Percentiles rank a stretch among this genome's conserved stretches.
phyloP scores from a whole-genome alignment of 2,329 filamentous ascomycete species.

The Mollisiaceae sp. region DNA sequence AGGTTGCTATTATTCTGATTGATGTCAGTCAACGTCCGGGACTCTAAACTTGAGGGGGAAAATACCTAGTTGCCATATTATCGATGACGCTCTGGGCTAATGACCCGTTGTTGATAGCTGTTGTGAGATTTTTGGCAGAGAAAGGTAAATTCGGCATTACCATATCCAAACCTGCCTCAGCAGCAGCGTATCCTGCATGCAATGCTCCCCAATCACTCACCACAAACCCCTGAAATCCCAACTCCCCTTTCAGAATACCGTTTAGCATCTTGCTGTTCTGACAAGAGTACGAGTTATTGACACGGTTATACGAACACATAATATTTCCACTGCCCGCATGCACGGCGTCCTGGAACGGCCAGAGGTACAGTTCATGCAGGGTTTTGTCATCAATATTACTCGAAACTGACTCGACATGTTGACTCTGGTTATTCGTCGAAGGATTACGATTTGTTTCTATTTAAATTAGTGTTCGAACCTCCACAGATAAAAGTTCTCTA shows the following conservation, averaged over 20 bases:
- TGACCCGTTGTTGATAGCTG: slow-evolving; percentile 64
- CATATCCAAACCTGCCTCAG: slow-evolving; percentile 82
- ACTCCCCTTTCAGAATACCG: slow-evolving; percentile 79
- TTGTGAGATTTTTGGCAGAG: slow-evolving; percentile 45
- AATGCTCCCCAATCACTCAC: slow-evolving; percentile 82
- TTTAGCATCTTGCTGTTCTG: slow-evolving; percentile 82
- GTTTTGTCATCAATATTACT: slow-evolving; percentile 79
- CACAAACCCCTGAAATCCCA: slow-evolving; percentile 85
- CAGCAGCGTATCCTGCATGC: slow-evolving; percentile 74
- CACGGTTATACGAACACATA: slow-evolving; percentile 82
- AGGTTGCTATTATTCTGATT: slow-evolving; percentile 60
- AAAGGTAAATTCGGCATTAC: slow-evolving; percentile 32
- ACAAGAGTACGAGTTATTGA: slow-evolving; percentile 72
- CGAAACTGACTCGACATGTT: slow-evolving; percentile 47
- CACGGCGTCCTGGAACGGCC: slow-evolving; percentile 85
- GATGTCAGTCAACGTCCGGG: slow-evolving; percentile 15
- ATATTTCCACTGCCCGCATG: slow-evolving; percentile 75
- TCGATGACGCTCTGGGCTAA: slow-evolving; percentile 49
- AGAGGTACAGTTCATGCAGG: slow-evolving; percentile 78
- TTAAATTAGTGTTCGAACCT: background rate
- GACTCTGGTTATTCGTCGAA: slow-evolving; percentile 50
- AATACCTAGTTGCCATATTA: slow-evolving; percentile 65
- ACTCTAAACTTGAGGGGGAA: too few relatives aligned
- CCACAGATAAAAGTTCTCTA: background rate
- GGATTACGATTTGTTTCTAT: slow-evolving; percentile 50